Evolutionary conservation across 2,329 filamentous ascomycete species (phyloP), one percentile per base, ranked within the genome.

Genomic region (Myriosclerotinia scirpicola): DNA sequence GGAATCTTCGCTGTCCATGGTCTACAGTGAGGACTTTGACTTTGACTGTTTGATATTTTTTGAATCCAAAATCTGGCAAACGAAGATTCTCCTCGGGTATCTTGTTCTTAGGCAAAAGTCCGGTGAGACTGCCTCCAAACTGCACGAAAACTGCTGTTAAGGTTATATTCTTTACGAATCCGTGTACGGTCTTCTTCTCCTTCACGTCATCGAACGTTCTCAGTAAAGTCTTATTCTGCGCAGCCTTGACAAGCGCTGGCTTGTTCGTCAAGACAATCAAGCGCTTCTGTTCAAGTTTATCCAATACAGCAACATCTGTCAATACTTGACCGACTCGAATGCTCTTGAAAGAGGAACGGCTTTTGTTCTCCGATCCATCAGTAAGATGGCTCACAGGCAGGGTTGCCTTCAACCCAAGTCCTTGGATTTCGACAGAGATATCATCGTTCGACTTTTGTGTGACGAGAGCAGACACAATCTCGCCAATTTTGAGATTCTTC

Each of bases 81-180:
- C 82, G 80, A 56, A 87, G 83, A 70, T 86, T 85, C 48, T 92
- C 90, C n/a, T 87, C 82, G 2, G 89, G 83, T 58, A 99, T 82
- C 74, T 93, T 88, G 26, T 86, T 87, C 78, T 91, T 94, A 48
- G 93, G 92, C 40, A 97, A 81, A 53, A 97, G 80, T 17, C 91
- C 94, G 55, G 87, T 90, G 22, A 96, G 79, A 44, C 86, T 87
- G 72, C 88, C 90, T 52, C 88, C 87, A 77, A 97, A 97, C 74
- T 96, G 90, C n/a, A 97, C 85, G 74, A 97, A 98, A 14, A 93
- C 83, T 54, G 91, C 92, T 11, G 90, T 91, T 2, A 86, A 80
- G 0, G 92, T 93, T 63, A 97, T 90, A 73, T 95, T 96, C 68
- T 89, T 88, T 36, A 99, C 87, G 73, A 94, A 97, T 7, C 93